phyloP scores from a whole-genome alignment of 2,329 filamentous ascomycete genomes.

The Diaporthe destruens region DNA sequence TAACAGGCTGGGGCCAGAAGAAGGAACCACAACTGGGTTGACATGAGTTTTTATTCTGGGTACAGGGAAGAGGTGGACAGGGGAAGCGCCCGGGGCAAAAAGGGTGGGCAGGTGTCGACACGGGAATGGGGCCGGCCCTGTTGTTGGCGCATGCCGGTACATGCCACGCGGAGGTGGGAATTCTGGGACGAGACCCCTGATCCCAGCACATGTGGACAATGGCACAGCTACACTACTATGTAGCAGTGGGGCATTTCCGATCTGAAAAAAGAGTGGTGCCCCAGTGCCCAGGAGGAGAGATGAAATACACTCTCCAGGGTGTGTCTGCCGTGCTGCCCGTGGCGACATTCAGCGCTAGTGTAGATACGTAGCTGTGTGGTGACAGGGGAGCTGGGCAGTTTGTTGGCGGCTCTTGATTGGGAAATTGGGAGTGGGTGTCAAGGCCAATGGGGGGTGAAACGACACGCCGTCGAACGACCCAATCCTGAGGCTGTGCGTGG shows the following conservation, averaged over 20 bases:
- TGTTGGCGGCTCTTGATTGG: conserved; percentile 46
- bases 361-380: conserved; percentile 16
- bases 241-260: conserved; percentile 32
- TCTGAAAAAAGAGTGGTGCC: conserved; percentile 21
- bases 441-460: conserved; percentile 40
- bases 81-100: conserved; percentile 25
- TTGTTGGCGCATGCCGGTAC: conserved; percentile 12
- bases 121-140: conserved; percentile 29
- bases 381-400: conserved; percentile 24
- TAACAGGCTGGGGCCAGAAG: conserved; percentile 20
- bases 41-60: conserved; percentile 40
- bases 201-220: conserved; percentile 18
- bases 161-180: conserved; percentile 34
- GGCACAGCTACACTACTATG: too few species aligned
- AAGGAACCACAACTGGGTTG: conserved; percentile 22
- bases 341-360: not conserved
- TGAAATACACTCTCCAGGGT: conserved; percentile 12
- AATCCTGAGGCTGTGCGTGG: conserved; percentile 44
- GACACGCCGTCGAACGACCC: conserved; percentile 34
- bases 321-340: not conserved
- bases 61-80: conserved; percentile 36
- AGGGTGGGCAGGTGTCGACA: conserved; percentile 21
- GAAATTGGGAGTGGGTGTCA: conserved; percentile 40
- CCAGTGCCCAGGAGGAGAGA: conserved; percentile 12
- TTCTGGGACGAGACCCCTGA: conserved; percentile 32